A percentile compares a stretch with the other conserved stretches of the same genome.
These are phyloP conservation scores for Oryza meyeriana DNA, from an alignment of 176 grass and related monocot genomes.

Conservation along the genomic window DNA sequence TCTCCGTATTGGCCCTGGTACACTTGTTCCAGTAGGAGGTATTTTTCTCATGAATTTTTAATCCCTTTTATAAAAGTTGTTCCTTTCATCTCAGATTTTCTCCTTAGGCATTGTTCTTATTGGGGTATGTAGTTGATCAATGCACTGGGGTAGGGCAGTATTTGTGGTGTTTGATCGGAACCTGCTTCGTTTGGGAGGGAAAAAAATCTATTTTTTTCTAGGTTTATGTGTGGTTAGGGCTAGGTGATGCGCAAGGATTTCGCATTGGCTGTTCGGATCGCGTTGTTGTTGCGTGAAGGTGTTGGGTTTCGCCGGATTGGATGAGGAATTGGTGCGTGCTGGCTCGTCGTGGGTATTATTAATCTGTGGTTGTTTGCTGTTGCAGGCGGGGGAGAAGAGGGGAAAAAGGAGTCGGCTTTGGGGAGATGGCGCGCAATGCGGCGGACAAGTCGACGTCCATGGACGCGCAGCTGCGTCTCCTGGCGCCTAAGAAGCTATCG, in stretches of 20 bases:
- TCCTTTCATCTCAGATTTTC: neutral
- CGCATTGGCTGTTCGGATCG: neutral
- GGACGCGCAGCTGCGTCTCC: conserved; percentile 71
- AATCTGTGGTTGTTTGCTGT: conserved; percentile 24
- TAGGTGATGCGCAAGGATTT: neutral
- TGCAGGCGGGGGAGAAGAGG: conserved; percentile 28
- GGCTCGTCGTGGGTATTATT: conserved; percentile 17
- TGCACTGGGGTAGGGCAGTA: neutral
- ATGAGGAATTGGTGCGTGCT: neutral
- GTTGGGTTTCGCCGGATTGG: neutral
- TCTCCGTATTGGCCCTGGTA: neutral
- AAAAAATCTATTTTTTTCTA: neutral
- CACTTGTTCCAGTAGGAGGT: neutral
- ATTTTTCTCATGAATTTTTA: neutral
- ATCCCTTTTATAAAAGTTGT: neutral
- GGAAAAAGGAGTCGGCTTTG: neutral
- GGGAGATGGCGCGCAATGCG: conserved; percentile 42
- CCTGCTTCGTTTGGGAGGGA: neutral
- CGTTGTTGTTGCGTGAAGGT: neutral
- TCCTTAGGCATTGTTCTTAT: neutral
- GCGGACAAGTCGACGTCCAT: conserved; percentile 73
- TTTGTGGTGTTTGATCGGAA: conserved; percentile 14
- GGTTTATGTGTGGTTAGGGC: conserved; percentile 22
- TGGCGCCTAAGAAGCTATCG: conserved; percentile 77
- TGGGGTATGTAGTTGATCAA: neutral